Conservation (phyloP, 129 eudicot species). For the Artemisia tridentata region DNA sequence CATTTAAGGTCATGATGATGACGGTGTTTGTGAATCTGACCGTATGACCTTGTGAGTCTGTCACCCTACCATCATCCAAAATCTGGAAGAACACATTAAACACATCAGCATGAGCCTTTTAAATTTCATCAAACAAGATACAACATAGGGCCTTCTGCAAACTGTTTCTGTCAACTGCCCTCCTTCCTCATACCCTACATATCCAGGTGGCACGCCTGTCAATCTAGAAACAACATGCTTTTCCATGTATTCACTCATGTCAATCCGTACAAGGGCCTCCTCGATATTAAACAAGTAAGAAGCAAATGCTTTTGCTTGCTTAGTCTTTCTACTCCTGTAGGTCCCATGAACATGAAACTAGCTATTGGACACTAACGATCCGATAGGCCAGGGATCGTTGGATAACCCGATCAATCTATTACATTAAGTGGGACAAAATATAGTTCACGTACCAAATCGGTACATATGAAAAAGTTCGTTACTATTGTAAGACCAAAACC, state of each 20-base stretch:
- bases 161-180: no score
- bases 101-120: constrained; percentile 84
- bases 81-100: constrained; percentile 88
- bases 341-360: constrained; percentile 98
- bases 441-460: no score
- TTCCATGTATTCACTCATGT: constrained; percentile 46
- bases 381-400: constrained; percentile 86
- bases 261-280: no score
- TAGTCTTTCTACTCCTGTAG: no score
- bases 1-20: constrained; percentile 90
- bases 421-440: no score
- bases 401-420: constrained; percentile 22
- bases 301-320: no score
- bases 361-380: constrained; percentile 90
- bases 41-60: constrained; percentile 89
- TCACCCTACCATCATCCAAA: constrained; percentile 92
- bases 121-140: constrained; percentile 86
- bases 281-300: no score
- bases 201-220: constrained; percentile 91
- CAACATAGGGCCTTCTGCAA: constrained; percentile 87
- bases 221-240: constrained; percentile 80
- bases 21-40: constrained; percentile 88
- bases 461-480: no score
- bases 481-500: no score
- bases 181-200: no score